Conservation (phyloP, 768 basidiomycete species). For the Rossbeevera mucosa region DNA sequence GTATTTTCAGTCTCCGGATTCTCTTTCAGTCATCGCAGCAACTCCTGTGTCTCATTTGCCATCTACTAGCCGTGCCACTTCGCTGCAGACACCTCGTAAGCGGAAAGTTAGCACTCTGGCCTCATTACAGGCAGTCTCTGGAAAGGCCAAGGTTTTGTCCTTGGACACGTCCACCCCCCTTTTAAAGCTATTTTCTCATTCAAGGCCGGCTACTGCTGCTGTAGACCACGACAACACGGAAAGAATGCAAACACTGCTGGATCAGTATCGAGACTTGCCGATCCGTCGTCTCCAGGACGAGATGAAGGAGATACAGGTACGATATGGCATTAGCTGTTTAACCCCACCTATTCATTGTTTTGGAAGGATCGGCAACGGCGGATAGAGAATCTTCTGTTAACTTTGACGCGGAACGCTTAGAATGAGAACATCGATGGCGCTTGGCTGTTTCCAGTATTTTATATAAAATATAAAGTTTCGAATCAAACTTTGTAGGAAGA, state of each 20-base stretch:
- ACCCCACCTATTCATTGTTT: neutral
- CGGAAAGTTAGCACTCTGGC: conserved; percentile 28
- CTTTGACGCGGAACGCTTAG: conserved; percentile 64
- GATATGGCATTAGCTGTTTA: neutral
- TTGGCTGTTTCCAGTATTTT: neutral
- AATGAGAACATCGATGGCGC: conserved; percentile 25
- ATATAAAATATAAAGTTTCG: no score
- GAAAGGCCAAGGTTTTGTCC: conserved; percentile 27
- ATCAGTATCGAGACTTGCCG: conserved; percentile 60
- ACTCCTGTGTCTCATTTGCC: conserved; percentile 11
- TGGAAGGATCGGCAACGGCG: conserved; percentile 67
- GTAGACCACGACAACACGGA: conserved; percentile 38
- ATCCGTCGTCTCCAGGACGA: conserved; percentile 67
- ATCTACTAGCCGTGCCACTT: neutral
- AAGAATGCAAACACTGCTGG: conserved; percentile 57
- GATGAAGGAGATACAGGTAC: conserved; percentile 77
- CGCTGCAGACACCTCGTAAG: conserved; percentile 9
- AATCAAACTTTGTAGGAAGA: no score
- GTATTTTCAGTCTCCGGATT: conserved; percentile 7
- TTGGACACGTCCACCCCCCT: conserved; percentile 28
- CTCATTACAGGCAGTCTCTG: conserved; percentile 26
- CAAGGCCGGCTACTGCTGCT: conserved; percentile 16
- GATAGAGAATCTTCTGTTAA: conserved; percentile 67
- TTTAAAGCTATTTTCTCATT: conserved; percentile 24
- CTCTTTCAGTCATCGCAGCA: conserved; percentile 7